Base-by-base conservation (phyloP, 805 yeast genomes). In the Yamadazyma endophytica region DNA sequence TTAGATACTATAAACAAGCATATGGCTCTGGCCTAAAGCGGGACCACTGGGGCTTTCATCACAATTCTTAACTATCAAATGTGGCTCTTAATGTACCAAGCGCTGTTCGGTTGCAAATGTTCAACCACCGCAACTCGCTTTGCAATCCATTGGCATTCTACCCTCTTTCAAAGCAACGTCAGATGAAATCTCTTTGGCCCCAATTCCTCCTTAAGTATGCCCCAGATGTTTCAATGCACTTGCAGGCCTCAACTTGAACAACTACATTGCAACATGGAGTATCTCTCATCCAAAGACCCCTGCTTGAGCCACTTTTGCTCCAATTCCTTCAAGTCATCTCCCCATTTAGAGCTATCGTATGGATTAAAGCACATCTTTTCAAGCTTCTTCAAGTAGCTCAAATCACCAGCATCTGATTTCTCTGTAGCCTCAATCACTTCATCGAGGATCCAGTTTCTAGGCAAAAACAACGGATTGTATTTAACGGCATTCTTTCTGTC, bases 391-490 rank as follows among this genome's bases (percentile, higher is more conserved):
- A 88, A 61, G 24, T 73, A 59, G 1, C 65, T 59, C 9, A 67
- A 48, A 49, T 77, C 79, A 19, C 50, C 50, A n/a, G 59, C 61
- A 21, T 72, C 65, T 17, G 69, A 61, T 2, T 77, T 83, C 21
- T 70, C 64, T 0, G 79, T 68, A 26, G 62, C 58, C 17, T 73
- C 68, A 27, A 85, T 79, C 1, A 87, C 96, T 39, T 88, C 89
- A 32, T 87, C 86, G 32, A 92, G 64, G 31, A 89, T 79, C 88
- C 95, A 86, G 41, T 79, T 83, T 37, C 90, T 70, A 13, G 96
- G 92, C 5, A 83, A 70, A 49, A 90, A 90, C 21, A 75, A 50
- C 3, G 97, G 98, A 48, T 90, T 92, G 29, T 58, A 62, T 3
- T 43, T 36, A 18, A 29, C 23, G 12, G 40, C 14, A 9, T 11